Conservation (phyloP, 208 protist species). For the Trypanosoma theileri region DNA sequence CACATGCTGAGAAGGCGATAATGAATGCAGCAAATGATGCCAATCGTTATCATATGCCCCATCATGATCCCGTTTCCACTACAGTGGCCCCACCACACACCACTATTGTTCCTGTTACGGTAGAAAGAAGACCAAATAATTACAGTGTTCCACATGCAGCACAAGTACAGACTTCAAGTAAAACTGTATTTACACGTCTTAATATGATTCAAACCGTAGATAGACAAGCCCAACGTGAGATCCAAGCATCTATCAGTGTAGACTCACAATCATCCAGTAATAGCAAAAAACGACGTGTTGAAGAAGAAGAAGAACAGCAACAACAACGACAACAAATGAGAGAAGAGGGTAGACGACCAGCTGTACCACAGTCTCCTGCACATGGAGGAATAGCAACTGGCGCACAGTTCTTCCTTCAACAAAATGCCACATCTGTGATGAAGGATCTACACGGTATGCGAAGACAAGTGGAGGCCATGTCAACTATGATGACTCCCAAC, state of each 20-base stretch:
- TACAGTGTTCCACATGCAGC: slow-evolving; percentile 72
- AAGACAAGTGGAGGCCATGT: slow-evolving; percentile 12
- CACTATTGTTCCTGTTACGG: slow-evolving; percentile 50
- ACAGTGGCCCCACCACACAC: slow-evolving; percentile 23
- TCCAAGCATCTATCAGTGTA: neutral
- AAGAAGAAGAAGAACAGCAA: slow-evolving; percentile 5
- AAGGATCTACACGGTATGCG: slow-evolving; percentile 55
- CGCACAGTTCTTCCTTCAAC: slow-evolving; percentile 24
- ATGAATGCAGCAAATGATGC: slow-evolving; percentile 29
- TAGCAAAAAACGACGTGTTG: slow-evolving; percentile 24
- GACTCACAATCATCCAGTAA: neutral
- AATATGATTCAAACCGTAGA: slow-evolving; percentile 56
- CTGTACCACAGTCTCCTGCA: neutral
- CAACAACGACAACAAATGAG: slow-evolving; percentile 34
- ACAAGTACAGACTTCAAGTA: slow-evolving; percentile 29
- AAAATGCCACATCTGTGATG: slow-evolving; percentile 39
- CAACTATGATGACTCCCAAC: slow-evolving; percentile 11
- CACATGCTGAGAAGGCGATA: slow-evolving; percentile 6
- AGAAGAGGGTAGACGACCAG: slow-evolving; percentile 44
- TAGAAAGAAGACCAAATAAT: slow-evolving; percentile 81
- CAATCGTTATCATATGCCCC: slow-evolving; percentile 30
- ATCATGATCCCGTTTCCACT: slow-evolving; percentile 3
- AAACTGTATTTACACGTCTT: slow-evolving; percentile 46
- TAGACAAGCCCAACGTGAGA: slow-evolving; percentile 7
- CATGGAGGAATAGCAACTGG: neutral